Conservation (phyloP, 768 basidiomycete genomes). For the Tylopilus sp. region DNA sequence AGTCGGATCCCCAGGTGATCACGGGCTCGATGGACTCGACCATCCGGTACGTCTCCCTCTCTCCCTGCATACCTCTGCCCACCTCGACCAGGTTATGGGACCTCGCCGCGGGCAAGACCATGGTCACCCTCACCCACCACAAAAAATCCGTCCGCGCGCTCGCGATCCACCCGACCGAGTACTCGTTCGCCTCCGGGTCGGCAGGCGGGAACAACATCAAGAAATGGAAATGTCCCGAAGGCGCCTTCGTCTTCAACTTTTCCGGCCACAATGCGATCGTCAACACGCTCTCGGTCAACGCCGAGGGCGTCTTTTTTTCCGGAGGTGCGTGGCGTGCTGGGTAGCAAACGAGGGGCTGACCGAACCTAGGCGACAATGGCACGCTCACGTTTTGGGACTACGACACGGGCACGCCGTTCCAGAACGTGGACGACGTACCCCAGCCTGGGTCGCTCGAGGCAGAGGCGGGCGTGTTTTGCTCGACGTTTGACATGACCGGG, state of each 20-base stretch:
- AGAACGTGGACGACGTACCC: conserved; percentile 88
- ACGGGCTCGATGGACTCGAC: conserved; percentile 99
- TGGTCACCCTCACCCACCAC: conserved; percentile 97
- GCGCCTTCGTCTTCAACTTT: conserved; percentile 94
- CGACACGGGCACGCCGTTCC: conserved; percentile 90
- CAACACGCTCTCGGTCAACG: conserved; percentile 90
- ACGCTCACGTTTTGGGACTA: conserved; percentile 94
- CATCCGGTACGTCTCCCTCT: conserved; percentile 55
- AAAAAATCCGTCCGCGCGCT: conserved; percentile 96
- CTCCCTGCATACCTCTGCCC: background rate
- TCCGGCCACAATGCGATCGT: conserved; percentile 96
- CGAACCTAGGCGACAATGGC: conserved; percentile 77
- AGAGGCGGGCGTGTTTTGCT: conserved; percentile 95
- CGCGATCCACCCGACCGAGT: conserved; percentile 94
- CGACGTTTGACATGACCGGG: conserved; percentile 94
- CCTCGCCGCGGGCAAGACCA: conserved; percentile 94
- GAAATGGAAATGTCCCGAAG: conserved; percentile 99
- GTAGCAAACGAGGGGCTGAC: background rate
- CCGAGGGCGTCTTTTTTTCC: conserved; percentile 96
- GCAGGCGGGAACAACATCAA: conserved; percentile 99
- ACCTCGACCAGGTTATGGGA: conserved; percentile 75
- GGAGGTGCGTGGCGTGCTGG: conserved; percentile 53
- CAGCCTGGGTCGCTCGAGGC: conserved; percentile 98
- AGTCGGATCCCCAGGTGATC: conserved; percentile 96
- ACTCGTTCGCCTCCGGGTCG: conserved; percentile 92